Percentiles rank a stretch among this genome's conserved stretches.
Evolutionary conservation across 306 rosid species (phyloP).

Genomic region (Macrotyloma uniflorum): DNA sequence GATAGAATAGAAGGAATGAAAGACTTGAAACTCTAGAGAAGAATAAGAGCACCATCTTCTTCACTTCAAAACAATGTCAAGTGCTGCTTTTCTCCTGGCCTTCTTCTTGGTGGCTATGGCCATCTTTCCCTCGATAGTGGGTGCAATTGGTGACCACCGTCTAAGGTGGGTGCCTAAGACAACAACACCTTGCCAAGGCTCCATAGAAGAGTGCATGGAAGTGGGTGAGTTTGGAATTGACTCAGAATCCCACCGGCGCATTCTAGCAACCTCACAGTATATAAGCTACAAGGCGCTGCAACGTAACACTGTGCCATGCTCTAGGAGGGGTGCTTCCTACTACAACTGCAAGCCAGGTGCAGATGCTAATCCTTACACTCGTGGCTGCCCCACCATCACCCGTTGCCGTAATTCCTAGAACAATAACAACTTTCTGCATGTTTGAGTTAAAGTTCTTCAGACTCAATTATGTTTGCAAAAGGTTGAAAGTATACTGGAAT

Average conservation of each 20-base stretch:
- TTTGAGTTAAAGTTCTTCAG: background rate
- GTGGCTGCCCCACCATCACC: slow-evolving; percentile 78
- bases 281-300: slow-evolving; percentile 78
- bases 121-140: background rate
- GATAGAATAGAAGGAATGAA: slow-evolving; percentile 6
- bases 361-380: slow-evolving; percentile 70
- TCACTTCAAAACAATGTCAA: slow-evolving; percentile 46
- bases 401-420: slow-evolving; percentile 63
- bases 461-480: too few species aligned
- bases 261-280: slow-evolving; percentile 70
- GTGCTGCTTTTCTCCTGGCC: slow-evolving; percentile 30
- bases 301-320: slow-evolving; percentile 80
- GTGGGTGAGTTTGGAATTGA: slow-evolving; percentile 57
- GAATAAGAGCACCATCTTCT: background rate
- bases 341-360: slow-evolving; percentile 79
- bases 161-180: slow-evolving; percentile 49
- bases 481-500: too few species aligned
- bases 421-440: background rate
- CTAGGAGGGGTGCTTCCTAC: slow-evolving; percentile 76
- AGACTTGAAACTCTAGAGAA: slow-evolving; percentile 26
- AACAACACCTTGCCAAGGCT: slow-evolving; percentile 54
- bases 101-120: slow-evolving; percentile 35
- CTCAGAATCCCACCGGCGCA: slow-evolving; percentile 65
- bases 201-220: slow-evolving; percentile 71
- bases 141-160: slow-evolving; percentile 37